Percentiles rank a stretch among this genome's conserved stretches.
These are phyloP conservation scores for Talaromyces trachyspermus DNA, from an alignment of 495 filamentous ascomycete species.

Conservation along the genomic window DNA sequence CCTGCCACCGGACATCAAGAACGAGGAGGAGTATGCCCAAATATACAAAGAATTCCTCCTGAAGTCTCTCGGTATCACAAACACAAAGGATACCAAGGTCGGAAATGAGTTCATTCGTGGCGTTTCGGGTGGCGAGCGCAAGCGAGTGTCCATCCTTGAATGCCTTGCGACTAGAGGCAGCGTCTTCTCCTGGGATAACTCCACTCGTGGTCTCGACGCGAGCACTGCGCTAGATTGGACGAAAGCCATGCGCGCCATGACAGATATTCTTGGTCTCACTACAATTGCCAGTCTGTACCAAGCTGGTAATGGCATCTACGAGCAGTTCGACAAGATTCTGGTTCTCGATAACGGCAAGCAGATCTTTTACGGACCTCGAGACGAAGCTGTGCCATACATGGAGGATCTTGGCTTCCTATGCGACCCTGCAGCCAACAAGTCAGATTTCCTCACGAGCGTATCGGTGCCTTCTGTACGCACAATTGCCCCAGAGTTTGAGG, in stretches of 20 bases:
- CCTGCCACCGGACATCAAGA: conserved; percentile 56
- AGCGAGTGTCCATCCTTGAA: conserved; percentile 48
- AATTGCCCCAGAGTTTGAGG: conserved; percentile 43
- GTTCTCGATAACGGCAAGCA: conserved; percentile 73
- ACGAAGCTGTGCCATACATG: conserved; percentile 69
- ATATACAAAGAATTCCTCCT: conserved; percentile 60
- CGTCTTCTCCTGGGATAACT: conserved; percentile 77
- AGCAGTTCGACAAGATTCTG: conserved; percentile 79
- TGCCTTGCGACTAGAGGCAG: conserved; percentile 66
- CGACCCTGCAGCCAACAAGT: conserved; percentile 75
- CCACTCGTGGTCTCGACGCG: conserved; percentile 75
- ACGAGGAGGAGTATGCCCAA: conserved; percentile 65
- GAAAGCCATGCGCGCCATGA: conserved; percentile 69
- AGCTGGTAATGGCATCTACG: conserved; percentile 77
- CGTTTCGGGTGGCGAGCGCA: conserved; percentile 79
- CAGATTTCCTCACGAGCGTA: conserved; percentile 78
- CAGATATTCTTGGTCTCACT: conserved; percentile 69
- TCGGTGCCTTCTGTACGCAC: conserved; percentile 77
- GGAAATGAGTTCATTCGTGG: conserved; percentile 76
- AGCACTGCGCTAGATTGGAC: conserved; percentile 68
- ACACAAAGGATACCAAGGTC: conserved; percentile 73
- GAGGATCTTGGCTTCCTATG: conserved; percentile 72
- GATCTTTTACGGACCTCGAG: conserved; percentile 70
- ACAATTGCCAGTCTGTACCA: conserved; percentile 81
- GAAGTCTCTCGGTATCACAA: conserved; percentile 83